phyloP scores from a whole-genome alignment of 1,284 basidiomycete genomes.

The Moniliophthora roreri region DNA sequence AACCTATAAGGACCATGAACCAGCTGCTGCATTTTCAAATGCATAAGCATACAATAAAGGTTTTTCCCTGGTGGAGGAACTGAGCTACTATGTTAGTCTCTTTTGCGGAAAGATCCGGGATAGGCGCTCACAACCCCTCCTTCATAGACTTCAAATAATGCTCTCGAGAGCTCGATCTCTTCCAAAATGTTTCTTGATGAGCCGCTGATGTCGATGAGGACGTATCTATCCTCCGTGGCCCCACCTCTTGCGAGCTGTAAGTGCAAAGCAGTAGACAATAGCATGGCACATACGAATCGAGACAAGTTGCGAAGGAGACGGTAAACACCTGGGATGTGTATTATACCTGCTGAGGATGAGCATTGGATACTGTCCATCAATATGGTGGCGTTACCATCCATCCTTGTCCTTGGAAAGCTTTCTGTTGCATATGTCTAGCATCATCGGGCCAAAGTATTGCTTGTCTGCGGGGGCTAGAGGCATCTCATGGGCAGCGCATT shows the following conservation, averaged over 20 bases:
- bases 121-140: conserved; percentile 72
- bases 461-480: conserved; percentile 71
- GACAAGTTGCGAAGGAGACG: conserved; percentile 73
- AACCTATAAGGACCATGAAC: conserved; percentile 44
- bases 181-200: conserved; percentile 63
- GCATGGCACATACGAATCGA: conserved; percentile 56
- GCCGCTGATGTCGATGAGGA: conserved; percentile 66
- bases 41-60: conserved; percentile 57
- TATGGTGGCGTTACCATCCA: conserved; percentile 52
- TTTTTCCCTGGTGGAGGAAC: conserved; percentile 83
- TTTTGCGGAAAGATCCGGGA: background rate
- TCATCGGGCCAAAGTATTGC: conserved; percentile 70
- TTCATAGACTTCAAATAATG: conserved; percentile 84
- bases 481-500: conserved; percentile 89
- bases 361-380: too few species aligned
- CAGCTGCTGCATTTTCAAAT: background rate
- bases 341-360: conserved; percentile 62
- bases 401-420: conserved; percentile 62
- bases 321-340: conserved; percentile 74
- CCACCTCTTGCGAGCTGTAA: conserved; percentile 39
- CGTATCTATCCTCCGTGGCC: conserved; percentile 77
- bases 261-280: background rate
- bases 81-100: conserved; percentile 24
- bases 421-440: conserved; percentile 54
- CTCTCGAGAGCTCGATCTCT: conserved; percentile 85